phyloP scores from a whole-genome alignment of 192 early-diverging fungal genomes.

The Backusella morwellensis region DNA sequence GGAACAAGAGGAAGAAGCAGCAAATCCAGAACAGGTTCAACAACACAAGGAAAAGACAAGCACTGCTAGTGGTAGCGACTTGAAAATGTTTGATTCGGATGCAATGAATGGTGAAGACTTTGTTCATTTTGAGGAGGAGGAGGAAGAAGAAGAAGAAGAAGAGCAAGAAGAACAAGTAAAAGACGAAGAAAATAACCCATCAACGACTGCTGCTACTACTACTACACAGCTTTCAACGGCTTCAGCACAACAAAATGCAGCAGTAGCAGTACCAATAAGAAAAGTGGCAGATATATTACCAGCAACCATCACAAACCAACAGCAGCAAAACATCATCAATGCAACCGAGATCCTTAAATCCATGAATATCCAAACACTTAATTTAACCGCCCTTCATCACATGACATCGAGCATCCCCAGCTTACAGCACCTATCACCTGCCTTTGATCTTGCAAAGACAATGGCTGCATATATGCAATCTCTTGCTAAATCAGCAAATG shows the following conservation, averaged over 20 bases:
- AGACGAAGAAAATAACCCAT: background rate
- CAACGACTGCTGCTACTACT: constrained; percentile 22
- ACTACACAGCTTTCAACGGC: background rate
- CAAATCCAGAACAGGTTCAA: background rate
- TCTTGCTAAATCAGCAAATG: constrained; percentile 13
- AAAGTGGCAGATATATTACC: background rate
- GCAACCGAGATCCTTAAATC: constrained; percentile 19
- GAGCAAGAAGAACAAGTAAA: background rate
- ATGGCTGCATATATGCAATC: constrained; percentile 27
- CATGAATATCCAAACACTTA: constrained; percentile 18
- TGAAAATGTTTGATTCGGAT: background rate
- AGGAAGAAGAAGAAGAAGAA: background rate
- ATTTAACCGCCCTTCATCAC: constrained; percentile 23
- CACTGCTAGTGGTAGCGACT: background rate
- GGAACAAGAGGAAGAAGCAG: background rate
- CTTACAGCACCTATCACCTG: constrained; percentile 17
- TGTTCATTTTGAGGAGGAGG: background rate
- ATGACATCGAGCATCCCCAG: constrained; percentile 15
- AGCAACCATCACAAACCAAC: background rate
- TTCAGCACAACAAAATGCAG: background rate
- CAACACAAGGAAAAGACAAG: background rate
- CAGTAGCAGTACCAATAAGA: background rate
- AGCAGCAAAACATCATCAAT: constrained; percentile 3
- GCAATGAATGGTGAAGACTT: constrained; percentile 1
- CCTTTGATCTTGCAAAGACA: constrained; percentile 16